Evolutionary conservation across 768 basidiomycete genomes (phyloP).

Genomic region (Kockovaella imperatae): DNA sequence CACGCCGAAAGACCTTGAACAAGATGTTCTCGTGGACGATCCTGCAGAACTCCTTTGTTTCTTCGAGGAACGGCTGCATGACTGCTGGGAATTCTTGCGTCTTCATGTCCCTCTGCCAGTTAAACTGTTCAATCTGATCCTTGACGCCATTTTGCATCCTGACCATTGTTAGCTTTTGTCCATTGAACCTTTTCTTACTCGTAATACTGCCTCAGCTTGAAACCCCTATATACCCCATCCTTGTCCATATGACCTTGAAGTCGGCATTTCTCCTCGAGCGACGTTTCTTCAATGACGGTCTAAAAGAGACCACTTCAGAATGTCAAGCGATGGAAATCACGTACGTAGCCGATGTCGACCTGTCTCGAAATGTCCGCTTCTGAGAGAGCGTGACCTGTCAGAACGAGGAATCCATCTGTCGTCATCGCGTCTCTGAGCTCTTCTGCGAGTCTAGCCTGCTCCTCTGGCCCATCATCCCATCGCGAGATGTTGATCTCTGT

Average conservation of each 20-base stretch:
- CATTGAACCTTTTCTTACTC: slow-evolving; percentile 10
- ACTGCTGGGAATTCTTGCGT: slow-evolving; percentile 11
- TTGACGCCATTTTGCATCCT: slow-evolving; percentile 18
- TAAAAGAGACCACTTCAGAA: no score
- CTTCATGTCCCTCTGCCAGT: no score
- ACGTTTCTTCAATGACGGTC: no score
- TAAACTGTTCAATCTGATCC: slow-evolving; percentile 18
- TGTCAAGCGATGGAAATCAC: background rate
- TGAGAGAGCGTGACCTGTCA: slow-evolving; percentile 5
- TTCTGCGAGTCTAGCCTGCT: slow-evolving; percentile 4
- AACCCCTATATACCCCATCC: no score
- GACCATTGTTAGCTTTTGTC: no score
- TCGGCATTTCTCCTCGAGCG: no score
- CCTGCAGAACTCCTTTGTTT: slow-evolving; percentile 9
- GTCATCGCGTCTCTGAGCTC: slow-evolving; percentile 9
- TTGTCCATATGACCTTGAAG: no score
- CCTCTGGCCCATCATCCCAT: slow-evolving; percentile 7
- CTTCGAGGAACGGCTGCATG: slow-evolving; percentile 8
- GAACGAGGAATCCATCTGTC: slow-evolving; percentile 10
- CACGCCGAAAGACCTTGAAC: no score
- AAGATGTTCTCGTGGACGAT: no score
- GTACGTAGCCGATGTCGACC: slow-evolving; percentile 17
- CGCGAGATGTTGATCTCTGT: slow-evolving; percentile 7
- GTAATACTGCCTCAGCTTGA: slow-evolving; percentile 17
- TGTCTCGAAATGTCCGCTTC: slow-evolving; percentile 11